Percentiles rank a stretch among this genome's conserved stretches.
These are phyloP conservation scores for Tranzscheliella williamsii DNA, from an alignment of 1,284 basidiomycete species.

Conservation along the genomic window DNA sequence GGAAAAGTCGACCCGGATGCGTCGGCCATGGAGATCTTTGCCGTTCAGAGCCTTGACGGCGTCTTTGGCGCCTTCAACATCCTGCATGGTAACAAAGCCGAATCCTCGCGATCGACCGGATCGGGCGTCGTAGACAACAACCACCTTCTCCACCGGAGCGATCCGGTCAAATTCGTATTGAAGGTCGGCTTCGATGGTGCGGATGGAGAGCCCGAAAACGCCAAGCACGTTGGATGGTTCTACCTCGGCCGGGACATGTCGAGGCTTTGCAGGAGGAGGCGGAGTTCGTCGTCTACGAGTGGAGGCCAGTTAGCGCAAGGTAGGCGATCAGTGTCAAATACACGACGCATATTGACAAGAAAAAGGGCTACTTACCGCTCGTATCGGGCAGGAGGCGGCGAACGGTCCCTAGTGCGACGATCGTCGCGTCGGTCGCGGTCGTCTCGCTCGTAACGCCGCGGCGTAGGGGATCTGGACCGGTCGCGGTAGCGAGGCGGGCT, in stretches of 20 bases:
- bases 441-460: conserved; percentile 18
- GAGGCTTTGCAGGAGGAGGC: conserved; percentile 28
- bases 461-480: conserved; percentile 32
- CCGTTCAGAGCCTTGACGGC: conserved; percentile 93
- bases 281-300: background rate
- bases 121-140: conserved; percentile 98
- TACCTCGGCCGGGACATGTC: conserved; percentile 61
- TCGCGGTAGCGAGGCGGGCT: conserved; percentile 9
- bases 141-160: conserved; percentile 84
- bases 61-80: conserved; percentile 79
- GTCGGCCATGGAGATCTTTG: conserved; percentile 90
- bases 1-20: conserved; percentile 94
- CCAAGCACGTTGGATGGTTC: conserved; percentile 87
- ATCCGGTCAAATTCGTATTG: conserved; percentile 89
- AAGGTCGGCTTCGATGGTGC: conserved; percentile 88
- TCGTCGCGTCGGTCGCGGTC: conserved; percentile 16
- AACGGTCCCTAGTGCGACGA: conserved; percentile 34
- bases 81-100: conserved; percentile 92
- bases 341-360: background rate
- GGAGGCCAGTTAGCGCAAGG: background rate
- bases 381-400: conserved; percentile 19
- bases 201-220: conserved; percentile 92
- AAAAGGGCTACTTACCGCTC: conserved; percentile 9
- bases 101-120: conserved; percentile 96
- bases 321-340: background rate